A percentile compares a stretch with the other conserved stretches of the same genome.
Evolutionary conservation across 2,329 filamentous ascomycete species (phyloP).

Genomic region (Aureobasidium melanogenum): DNA sequence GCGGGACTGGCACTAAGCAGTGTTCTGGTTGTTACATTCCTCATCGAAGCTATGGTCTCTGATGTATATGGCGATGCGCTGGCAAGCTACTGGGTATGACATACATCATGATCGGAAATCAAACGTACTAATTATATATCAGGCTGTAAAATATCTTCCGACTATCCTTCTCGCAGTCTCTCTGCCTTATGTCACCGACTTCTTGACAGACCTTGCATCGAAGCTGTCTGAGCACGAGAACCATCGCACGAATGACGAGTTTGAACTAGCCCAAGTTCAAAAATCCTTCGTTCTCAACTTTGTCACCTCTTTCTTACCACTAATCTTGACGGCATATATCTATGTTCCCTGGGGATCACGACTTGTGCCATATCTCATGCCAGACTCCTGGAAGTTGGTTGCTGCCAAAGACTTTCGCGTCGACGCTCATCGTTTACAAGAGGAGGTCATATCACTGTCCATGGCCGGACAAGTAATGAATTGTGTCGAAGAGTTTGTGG

Average conservation of each 20-base stretch:
- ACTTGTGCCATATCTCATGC: neutral
- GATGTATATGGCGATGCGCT: neutral
- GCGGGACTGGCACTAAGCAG: neutral
- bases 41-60: neutral
- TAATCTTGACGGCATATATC: neutral
- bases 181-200: neutral
- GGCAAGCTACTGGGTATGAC: neutral
- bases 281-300: neutral
- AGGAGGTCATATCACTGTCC: conserved; percentile 1
- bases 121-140: neutral
- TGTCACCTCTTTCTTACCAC: neutral
- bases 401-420: neutral
- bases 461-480: neutral
- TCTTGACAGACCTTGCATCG: neutral
- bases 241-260: conserved; percentile 1
- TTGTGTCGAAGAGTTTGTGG: neutral
- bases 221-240: neutral
- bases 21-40: neutral
- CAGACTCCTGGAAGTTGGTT: neutral
- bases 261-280: neutral
- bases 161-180: neutral
- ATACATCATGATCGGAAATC: no score
- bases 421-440: neutral
- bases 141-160: neutral
- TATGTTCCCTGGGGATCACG: neutral